phyloP scores from a whole-genome alignment of 345 rosid genomes.

The Kandelia obovata region DNA sequence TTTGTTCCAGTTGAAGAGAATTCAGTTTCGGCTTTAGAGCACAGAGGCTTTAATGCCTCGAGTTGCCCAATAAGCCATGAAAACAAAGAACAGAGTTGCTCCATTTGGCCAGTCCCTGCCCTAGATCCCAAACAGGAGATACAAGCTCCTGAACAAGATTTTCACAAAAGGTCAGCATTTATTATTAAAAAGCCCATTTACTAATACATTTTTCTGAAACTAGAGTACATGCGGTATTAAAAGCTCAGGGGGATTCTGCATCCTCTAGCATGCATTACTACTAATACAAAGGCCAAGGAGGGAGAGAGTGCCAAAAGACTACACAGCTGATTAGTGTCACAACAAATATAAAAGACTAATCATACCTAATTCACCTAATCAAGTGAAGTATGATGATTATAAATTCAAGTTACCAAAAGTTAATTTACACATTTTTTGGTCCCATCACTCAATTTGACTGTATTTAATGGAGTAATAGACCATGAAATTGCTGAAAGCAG shows the following conservation, averaged over 20 bases:
- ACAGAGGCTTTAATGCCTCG: constrained; percentile 39
- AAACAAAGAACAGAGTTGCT: constrained; percentile 52
- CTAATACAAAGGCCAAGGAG: too few relatives aligned
- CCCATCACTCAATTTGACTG: too few relatives aligned
- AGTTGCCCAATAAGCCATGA: constrained; percentile 64
- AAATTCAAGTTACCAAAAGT: neutral
- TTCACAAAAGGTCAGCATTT: constrained; percentile 1
- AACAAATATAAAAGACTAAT: neutral
- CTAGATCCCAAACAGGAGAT: constrained; percentile 24
- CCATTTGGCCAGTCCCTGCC: constrained; percentile 33
- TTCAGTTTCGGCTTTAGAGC: constrained; percentile 26
- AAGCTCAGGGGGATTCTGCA: neutral
- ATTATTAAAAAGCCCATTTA: neutral
- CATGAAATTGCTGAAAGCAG: too few relatives aligned
- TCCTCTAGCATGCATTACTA: neutral
- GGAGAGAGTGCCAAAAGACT: too few relatives aligned
- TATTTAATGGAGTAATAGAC: too few relatives aligned
- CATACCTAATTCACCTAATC: neutral
- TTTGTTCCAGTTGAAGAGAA: constrained; percentile 28
- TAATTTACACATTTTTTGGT: neutral
- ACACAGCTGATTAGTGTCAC: neutral
- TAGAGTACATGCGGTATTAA: neutral
- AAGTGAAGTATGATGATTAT: neutral
- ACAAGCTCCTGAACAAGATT: constrained; percentile 27
- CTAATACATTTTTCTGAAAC: neutral